These are phyloP conservation scores for Brassica cretica DNA, from an alignment of 345 rosid genomes.

Conservation along the genomic window DNA sequence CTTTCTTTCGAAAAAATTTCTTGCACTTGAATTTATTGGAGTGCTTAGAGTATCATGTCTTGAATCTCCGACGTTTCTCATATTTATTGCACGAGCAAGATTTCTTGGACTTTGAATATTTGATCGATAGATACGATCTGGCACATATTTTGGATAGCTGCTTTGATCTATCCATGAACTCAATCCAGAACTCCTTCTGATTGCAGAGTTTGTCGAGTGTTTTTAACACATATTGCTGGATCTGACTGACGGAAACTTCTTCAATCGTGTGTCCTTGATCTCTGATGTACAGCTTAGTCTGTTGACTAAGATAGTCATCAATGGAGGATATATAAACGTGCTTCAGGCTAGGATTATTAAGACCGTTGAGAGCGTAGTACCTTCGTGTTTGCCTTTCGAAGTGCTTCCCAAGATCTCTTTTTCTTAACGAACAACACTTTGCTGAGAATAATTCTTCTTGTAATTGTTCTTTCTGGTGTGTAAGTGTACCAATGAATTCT, in stretches of 20 bases:
- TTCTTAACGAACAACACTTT: neutral
- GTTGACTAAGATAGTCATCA: neutral
- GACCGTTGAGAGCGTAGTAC: no score
- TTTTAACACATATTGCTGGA: neutral
- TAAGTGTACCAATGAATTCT: no score
- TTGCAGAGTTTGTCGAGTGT: neutral
- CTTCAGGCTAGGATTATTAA: neutral
- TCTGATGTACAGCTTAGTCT: no score
- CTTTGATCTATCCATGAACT: neutral
- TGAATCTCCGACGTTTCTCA: no score
- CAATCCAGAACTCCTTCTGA: neutral
- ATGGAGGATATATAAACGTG: neutral
- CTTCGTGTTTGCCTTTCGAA: neutral
- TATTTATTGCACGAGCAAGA: no score
- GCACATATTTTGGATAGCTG: neutral
- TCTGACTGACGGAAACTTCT: no score
- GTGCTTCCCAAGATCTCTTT: neutral
- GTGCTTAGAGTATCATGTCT: no score
- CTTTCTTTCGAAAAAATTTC: no score
- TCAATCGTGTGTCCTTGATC: no score
- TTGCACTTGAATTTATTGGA: no score
- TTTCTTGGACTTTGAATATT: no score
- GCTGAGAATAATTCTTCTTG: neutral
- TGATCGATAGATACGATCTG: neutral
- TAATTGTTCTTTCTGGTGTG: neutral